A percentile compares a stretch with the other conserved stretches of the same genome.
phyloP scores from a whole-genome alignment of 345 rosid species.

The Linum tenue region DNA sequence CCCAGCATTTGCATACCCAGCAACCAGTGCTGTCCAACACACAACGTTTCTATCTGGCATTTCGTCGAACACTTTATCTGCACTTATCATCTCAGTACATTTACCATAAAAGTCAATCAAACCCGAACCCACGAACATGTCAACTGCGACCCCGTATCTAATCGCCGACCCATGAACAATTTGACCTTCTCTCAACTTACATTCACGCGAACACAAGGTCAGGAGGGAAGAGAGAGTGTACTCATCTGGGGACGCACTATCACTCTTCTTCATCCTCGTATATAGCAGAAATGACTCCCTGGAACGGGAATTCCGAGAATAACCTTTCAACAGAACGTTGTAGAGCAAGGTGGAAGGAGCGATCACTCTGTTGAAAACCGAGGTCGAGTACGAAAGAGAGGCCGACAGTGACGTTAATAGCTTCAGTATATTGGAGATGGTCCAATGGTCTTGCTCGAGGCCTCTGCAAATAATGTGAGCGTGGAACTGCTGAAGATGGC shows the following conservation, averaged over 20 bases:
- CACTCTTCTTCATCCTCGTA: conserved; percentile 32
- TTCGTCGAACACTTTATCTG: conserved; percentile 24
- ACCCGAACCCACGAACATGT: conserved; percentile 50
- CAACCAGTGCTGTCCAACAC: conserved; percentile 25
- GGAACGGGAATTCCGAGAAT: conserved; percentile 26
- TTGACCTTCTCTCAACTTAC: conserved; percentile 33
- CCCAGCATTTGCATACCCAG: conserved; percentile 22
- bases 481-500: conserved; percentile 53
- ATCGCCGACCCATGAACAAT: conserved; percentile 46
- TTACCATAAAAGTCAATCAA: conserved; percentile 63
- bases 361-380: conserved; percentile 36
- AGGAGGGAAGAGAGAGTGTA: conserved; percentile 25
- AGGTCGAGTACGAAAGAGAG: conserved; percentile 36
- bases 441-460: conserved; percentile 58
- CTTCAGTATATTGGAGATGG: conserved; percentile 38
- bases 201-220: conserved; percentile 40
- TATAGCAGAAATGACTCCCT: conserved; percentile 34
- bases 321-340: conserved; percentile 44
- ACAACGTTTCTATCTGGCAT: conserved; percentile 28
- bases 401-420: conserved; percentile 21
- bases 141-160: conserved; percentile 29
- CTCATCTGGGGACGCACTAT: conserved; percentile 6
- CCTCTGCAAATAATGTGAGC: conserved; percentile 60
- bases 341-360: conserved; percentile 46
- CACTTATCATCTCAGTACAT: conserved; percentile 28